A percentile compares a stretch with the other conserved stretches of the same genome.
Evolutionary conservation across 2,329 filamentous ascomycete species (phyloP).

Genomic region (Alternaria gansuensis): DNA sequence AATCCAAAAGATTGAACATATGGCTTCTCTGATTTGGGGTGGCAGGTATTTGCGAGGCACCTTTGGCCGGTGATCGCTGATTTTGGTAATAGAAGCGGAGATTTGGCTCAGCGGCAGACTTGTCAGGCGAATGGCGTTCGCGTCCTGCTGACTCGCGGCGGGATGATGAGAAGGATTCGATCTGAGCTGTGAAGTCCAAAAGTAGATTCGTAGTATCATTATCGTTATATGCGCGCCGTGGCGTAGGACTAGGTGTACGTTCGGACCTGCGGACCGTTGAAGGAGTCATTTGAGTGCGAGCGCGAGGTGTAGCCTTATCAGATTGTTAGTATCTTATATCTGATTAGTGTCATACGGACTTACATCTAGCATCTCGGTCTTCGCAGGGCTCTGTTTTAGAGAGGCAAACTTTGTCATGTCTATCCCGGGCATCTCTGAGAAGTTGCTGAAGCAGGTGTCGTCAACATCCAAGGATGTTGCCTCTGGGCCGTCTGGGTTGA

Average conservation of each 20-base stretch:
- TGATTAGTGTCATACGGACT: conserved; percentile 7
- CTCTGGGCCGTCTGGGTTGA: conserved; percentile 45
- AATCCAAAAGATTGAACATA: conserved; percentile 68
- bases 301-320: conserved; percentile 47
- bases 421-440: conserved; percentile 79
- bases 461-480: conserved; percentile 59
- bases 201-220: conserved; percentile 78
- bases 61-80: conserved; percentile 47
- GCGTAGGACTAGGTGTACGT: conserved; percentile 61
- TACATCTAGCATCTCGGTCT: conserved; percentile 40
- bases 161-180: conserved; percentile 63
- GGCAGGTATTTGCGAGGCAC: conserved; percentile 36
- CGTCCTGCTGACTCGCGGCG: conserved; percentile 51
- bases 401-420: conserved; percentile 85
- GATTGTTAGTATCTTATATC: conserved; percentile 15
- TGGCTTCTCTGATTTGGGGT: conserved; percentile 47
- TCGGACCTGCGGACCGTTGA: conserved; percentile 57
- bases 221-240: conserved; percentile 60
- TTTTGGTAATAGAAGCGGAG: conserved; percentile 46
- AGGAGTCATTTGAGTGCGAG: conserved; percentile 58
- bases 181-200: conserved; percentile 86
- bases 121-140: conserved; percentile 60
- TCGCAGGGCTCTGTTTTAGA: conserved; percentile 67
- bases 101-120: conserved; percentile 63
- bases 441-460: conserved; percentile 82